phyloP scores from a whole-genome alignment of 2,329 filamentous ascomycete species.

The Colletotrichum sublineola region DNA sequence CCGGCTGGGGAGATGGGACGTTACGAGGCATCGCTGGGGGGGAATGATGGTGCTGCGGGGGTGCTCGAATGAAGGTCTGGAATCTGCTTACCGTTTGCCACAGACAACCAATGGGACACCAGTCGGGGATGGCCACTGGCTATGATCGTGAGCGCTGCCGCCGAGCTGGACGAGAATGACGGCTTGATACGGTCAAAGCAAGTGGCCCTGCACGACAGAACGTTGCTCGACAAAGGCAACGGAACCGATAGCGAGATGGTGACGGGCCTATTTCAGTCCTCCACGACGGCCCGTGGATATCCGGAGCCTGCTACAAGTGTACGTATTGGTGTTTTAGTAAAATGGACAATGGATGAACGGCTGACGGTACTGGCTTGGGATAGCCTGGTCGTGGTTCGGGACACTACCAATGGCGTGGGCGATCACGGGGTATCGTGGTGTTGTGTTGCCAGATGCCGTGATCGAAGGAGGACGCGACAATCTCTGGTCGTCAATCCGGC shows the following conservation, averaged over 20 bases:
- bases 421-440: slow-evolving; percentile 5
- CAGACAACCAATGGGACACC: neutral
- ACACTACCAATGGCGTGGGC: slow-evolving; percentile 17
- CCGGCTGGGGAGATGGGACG: slow-evolving; percentile 1
- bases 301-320: neutral
- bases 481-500: slow-evolving; percentile 11
- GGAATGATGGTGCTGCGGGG: slow-evolving; percentile 11
- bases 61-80: slow-evolving; percentile 15
- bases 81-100: slow-evolving; percentile 18
- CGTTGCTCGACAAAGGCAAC: neutral
- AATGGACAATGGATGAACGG: neutral
- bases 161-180: neutral
- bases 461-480: slow-evolving; percentile 15
- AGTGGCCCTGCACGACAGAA: neutral
- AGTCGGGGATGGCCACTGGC: neutral
- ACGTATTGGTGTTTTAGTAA: neutral
- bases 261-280: neutral
- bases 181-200: slow-evolving; percentile 1
- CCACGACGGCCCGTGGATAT: slow-evolving; percentile 2
- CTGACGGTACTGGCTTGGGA: neutral
- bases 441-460: slow-evolving; percentile 25
- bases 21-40: slow-evolving; percentile 1
- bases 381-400: neutral
- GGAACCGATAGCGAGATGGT: neutral
- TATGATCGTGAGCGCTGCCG: slow-evolving; percentile 14